Evolutionary conservation across 345 rosid genomes (phyloP).

Genomic region (Passiflora organensis): DNA sequence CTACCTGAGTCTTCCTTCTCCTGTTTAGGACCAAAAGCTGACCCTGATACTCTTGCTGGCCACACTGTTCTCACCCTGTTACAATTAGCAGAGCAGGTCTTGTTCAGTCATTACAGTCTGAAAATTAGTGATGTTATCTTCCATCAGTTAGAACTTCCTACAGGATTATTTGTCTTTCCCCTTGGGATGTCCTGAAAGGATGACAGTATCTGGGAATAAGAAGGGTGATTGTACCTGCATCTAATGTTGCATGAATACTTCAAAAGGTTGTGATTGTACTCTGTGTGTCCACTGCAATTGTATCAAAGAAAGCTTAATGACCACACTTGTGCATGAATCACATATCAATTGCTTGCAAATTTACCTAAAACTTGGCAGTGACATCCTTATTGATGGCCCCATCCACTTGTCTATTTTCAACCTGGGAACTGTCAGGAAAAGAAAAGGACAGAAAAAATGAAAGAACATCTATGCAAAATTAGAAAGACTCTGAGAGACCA

Average conservation of each 20-base stretch:
- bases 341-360: neutral
- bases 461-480: neutral
- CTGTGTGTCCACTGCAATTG: conserved; percentile 71
- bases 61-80: conserved; percentile 51
- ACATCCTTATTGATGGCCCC: conserved; percentile 68
- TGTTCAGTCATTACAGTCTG: neutral
- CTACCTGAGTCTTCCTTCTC: conserved; percentile 9
- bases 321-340: neutral
- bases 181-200: neutral
- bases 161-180: neutral
- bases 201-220: too few relatives aligned
- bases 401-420: conserved; percentile 39
- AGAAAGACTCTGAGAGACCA: neutral
- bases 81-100: neutral
- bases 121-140: neutral
- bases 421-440: conserved; percentile 33
- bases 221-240: conserved; percentile 55
- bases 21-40: conserved; percentile 12
- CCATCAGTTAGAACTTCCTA: neutral
- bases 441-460: conserved; percentile 3
- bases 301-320: conserved; percentile 3
- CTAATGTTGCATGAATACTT: conserved; percentile 76
- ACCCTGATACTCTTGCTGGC: conserved; percentile 49
- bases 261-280: conserved; percentile 56
- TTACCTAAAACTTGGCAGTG: conserved; percentile 92